A percentile compares a stretch with the other conserved stretches of the same genome.
These are phyloP conservation scores for Graphium sp. DNA, from an alignment of 2,329 filamentous ascomycete species.

Conservation along the genomic window DNA sequence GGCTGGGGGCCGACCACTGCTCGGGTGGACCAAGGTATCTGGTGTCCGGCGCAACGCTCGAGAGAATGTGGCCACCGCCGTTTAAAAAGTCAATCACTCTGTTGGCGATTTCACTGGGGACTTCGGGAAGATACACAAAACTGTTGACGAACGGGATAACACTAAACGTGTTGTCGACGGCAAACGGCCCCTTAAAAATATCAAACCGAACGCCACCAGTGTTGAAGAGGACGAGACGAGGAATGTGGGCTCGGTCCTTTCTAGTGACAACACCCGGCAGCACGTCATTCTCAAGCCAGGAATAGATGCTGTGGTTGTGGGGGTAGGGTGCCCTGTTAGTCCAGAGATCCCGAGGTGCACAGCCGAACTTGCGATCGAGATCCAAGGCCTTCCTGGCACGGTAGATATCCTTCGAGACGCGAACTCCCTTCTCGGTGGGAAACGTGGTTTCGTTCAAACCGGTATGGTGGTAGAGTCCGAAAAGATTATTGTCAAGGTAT, in stretches of 20 bases:
- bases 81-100: constrained; percentile 49
- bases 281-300: constrained; percentile 61
- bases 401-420: constrained; percentile 54
- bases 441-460: constrained; percentile 57
- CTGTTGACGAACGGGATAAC: constrained; percentile 76
- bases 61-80: constrained; percentile 30
- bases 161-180: constrained; percentile 69
- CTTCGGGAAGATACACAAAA: constrained; percentile 61
- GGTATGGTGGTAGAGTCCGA: constrained; percentile 68
- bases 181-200: constrained; percentile 84
- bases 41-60: constrained; percentile 17
- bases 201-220: constrained; percentile 90
- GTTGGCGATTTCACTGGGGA: constrained; percentile 61
- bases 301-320: constrained; percentile 58
- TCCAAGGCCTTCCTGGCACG: constrained; percentile 51
- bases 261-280: constrained; percentile 51
- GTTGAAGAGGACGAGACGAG: constrained; percentile 65
- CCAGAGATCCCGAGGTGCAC: constrained; percentile 67
- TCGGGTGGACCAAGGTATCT: constrained; percentile 34
- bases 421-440: constrained; percentile 55
- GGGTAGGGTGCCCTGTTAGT: constrained; percentile 65
- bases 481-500: constrained; percentile 91
- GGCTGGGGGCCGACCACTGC: constrained; percentile 14
- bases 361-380: constrained; percentile 65
- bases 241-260: constrained; percentile 36